Evolutionary conservation across 805 yeast genomes (phyloP).

Genomic region (Metschnikowia gelsemii): DNA sequence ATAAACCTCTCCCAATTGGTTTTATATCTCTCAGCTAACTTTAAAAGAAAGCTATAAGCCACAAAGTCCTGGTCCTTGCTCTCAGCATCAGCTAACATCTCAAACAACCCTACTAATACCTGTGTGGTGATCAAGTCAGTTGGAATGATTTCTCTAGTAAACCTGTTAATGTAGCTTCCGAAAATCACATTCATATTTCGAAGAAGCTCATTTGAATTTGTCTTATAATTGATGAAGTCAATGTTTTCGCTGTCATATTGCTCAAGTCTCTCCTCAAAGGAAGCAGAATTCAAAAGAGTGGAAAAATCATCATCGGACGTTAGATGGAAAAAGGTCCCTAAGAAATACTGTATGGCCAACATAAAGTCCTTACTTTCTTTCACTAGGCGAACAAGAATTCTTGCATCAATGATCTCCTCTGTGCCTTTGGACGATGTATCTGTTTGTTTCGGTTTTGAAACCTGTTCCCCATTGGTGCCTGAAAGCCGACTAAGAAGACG

Average conservation of each 20-base stretch:
- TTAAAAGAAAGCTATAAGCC: constrained; percentile 48
- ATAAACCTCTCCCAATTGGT: constrained; percentile 60
- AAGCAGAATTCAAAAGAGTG: constrained; percentile 28
- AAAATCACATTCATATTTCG: constrained; percentile 49
- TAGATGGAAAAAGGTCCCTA: constrained; percentile 43
- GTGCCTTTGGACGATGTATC: constrained; percentile 6
- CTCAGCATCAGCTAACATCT: constrained; percentile 35
- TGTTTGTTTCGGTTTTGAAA: constrained; percentile 10
- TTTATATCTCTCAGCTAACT: constrained; percentile 50
- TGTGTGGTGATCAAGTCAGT: constrained; percentile 35
- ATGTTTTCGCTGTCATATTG: constrained; percentile 30
- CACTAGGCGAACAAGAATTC: constrained; percentile 33
- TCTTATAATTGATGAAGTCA: constrained; percentile 39
- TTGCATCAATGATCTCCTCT: constrained; percentile 34
- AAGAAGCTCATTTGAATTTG: constrained; percentile 47
- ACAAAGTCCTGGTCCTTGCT: constrained; percentile 60
- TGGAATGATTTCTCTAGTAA: constrained; percentile 38
- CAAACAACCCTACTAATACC: constrained; percentile 31
- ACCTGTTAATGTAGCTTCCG: constrained; percentile 36
- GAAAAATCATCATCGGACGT: constrained; percentile 29
- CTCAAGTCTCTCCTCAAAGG: constrained; percentile 31
- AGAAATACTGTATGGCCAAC: constrained; percentile 38
- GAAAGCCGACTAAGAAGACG: constrained; percentile 17
- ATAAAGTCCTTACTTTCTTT: constrained; percentile 38
- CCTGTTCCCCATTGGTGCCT: constrained; percentile 9